These are phyloP conservation scores for Debaryomyces maramus DNA, from an alignment of 805 yeast species.

Conservation along the genomic window DNA sequence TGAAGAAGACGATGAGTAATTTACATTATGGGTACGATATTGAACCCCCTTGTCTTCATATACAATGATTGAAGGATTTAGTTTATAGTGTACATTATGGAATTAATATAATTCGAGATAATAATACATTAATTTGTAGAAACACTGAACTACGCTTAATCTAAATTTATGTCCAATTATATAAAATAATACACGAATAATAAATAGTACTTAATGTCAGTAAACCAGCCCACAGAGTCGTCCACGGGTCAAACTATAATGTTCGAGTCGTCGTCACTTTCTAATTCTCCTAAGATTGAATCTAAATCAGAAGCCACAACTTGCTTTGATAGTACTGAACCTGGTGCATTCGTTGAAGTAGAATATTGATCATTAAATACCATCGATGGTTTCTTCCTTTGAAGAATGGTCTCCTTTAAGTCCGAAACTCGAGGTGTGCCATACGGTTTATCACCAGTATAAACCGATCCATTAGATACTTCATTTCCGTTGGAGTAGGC, in stretches of 20 bases:
- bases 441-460: slow-evolving; percentile 13
- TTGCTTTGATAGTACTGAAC: slow-evolving; percentile 32
- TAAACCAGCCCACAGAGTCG: no score
- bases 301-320: slow-evolving; percentile 32
- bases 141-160: neutral
- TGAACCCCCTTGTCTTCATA: neutral
- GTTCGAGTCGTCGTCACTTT: slow-evolving; percentile 33
- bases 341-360: slow-evolving; percentile 14
- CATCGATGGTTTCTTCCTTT: slow-evolving; percentile 3
- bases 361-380: slow-evolving; percentile 5
- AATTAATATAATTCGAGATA: slow-evolving; percentile 3
- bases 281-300: slow-evolving; percentile 35
- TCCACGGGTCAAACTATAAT: slow-evolving; percentile 21
- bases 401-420: slow-evolving; percentile 28
- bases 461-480: slow-evolving; percentile 16
- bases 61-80: neutral
- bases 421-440: slow-evolving; percentile 37
- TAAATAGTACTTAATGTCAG: no score
- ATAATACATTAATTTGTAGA: neutral
- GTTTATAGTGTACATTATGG: slow-evolving; percentile 3
- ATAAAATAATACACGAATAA: no score
- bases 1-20: slow-evolving; percentile 5
- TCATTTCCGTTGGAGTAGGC: slow-evolving; percentile 6
- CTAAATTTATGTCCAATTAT: no score
- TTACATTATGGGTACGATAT: neutral